These are phyloP conservation scores for Daucus carota DNA, from an alignment of 129 eudicot species.

Conservation along the genomic window DNA sequence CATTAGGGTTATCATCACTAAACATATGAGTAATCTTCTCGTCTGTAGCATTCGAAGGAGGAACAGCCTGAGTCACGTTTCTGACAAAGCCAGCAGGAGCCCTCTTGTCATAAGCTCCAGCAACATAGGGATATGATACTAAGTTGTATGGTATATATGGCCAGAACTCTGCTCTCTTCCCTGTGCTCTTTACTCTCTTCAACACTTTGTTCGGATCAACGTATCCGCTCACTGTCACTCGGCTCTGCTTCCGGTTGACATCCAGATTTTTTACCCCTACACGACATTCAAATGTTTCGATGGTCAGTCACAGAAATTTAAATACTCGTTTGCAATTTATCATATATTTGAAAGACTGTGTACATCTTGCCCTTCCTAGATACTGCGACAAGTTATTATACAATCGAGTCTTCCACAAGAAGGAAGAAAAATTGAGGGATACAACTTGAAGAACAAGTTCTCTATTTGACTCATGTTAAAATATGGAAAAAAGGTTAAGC, in stretches of 20 bases:
- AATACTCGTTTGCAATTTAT: too few relatives aligned
- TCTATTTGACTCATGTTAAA: neutral
- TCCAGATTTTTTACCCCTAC: slow-evolving; percentile 72
- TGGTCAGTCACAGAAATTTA: too few relatives aligned
- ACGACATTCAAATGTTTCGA: neutral
- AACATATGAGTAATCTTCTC: slow-evolving; percentile 52
- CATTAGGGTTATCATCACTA: slow-evolving; percentile 83
- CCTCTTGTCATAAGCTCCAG: slow-evolving; percentile 75
- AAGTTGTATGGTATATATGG: slow-evolving; percentile 73
- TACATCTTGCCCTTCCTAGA: too few relatives aligned
- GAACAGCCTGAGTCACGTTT: slow-evolving; percentile 51
- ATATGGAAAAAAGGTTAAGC: neutral
- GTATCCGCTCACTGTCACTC: slow-evolving; percentile 61
- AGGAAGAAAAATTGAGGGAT: neutral
- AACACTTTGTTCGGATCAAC: slow-evolving; percentile 76
- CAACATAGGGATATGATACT: slow-evolving; percentile 47
- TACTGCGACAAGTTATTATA: too few relatives aligned
- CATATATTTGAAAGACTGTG: too few relatives aligned
- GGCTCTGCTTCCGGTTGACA: slow-evolving; percentile 58
- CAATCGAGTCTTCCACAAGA: neutral
- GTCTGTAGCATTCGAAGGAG: slow-evolving; percentile 48
- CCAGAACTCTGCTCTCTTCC: slow-evolving; percentile 93
- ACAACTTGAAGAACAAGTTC: slow-evolving; percentile 6
- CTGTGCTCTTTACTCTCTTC: slow-evolving; percentile 63
- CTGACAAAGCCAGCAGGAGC: slow-evolving; percentile 85